These are phyloP conservation scores for Fallopia convolvulus DNA, from an alignment of 148 eudicot genomes.

Conservation along the genomic window DNA sequence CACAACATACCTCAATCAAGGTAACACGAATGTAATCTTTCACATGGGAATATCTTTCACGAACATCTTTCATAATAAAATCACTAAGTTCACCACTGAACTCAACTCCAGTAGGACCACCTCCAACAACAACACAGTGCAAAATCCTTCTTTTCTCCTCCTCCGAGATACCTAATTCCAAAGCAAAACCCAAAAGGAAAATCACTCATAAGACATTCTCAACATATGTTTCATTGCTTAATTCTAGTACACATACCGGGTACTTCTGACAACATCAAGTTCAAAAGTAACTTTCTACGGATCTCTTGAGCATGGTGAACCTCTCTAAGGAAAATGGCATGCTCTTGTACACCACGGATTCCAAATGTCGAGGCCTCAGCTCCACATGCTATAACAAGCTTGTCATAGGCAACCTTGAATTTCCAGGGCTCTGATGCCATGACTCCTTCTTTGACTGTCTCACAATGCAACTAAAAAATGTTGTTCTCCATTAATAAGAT, in stretches of 20 bases:
- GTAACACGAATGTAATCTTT: conserved; percentile 71
- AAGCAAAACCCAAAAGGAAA: not conserved
- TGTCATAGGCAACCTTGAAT: conserved; percentile 84
- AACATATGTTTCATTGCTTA: not conserved
- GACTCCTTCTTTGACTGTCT: conserved; percentile 37
- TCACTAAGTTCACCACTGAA: conserved; percentile 90
- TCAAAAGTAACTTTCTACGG: conserved; percentile 66
- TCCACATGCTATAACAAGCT: conserved; percentile 86
- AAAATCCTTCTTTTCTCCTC: conserved; percentile 64
- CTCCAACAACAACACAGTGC: conserved; percentile 90
- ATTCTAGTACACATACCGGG: conserved; percentile 43
- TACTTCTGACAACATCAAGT: conserved; percentile 79
- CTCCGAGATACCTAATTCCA: conserved; percentile 54
- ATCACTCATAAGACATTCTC: not conserved
- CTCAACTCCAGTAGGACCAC: conserved; percentile 96
- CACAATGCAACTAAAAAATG: conserved; percentile 58
- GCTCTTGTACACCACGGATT: conserved; percentile 77
- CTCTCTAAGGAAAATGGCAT: conserved; percentile 82
- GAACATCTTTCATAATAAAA: conserved; percentile 72
- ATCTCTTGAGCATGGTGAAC: conserved; percentile 88
- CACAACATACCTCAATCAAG: conserved; percentile 68
- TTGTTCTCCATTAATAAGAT: not conserved
- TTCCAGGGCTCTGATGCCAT: conserved; percentile 42
- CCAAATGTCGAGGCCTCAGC: conserved; percentile 84
- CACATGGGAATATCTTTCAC: conserved; percentile 54